Evolutionary conservation across 345 rosid genomes (phyloP).

Genomic region (Dipteronia dyeriana): DNA sequence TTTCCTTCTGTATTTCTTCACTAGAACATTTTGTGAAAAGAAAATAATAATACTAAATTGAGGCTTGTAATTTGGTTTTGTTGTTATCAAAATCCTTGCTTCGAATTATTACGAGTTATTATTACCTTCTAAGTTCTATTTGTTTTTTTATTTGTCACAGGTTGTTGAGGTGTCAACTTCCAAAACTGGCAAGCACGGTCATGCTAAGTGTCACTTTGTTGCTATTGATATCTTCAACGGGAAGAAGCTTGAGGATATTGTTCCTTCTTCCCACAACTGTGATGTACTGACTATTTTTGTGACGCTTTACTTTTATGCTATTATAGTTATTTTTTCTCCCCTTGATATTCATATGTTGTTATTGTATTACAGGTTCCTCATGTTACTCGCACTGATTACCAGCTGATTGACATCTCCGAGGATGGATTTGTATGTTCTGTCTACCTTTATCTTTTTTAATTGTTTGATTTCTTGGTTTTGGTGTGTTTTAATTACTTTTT

Average conservation of each 20-base stretch:
- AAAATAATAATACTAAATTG: background rate
- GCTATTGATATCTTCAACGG: constrained; percentile 81
- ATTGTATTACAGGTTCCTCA: constrained; percentile 56
- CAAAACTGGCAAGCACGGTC: constrained; percentile 87
- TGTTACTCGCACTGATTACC: constrained; percentile 72
- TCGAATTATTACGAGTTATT: too few species aligned
- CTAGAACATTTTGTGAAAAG: too few species aligned
- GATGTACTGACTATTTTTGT: constrained; percentile 39
- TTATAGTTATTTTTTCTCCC: background rate
- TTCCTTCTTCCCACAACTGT: constrained; percentile 84
- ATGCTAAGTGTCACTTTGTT: constrained; percentile 88
- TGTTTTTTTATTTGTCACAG: constrained; percentile 29
- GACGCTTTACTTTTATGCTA: background rate
- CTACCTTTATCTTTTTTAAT: background rate
- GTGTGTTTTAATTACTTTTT: background rate
- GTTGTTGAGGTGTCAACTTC: constrained; percentile 88
- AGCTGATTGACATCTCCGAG: constrained; percentile 80
- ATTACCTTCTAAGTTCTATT: background rate
- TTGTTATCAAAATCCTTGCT: too few species aligned
- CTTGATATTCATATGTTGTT: background rate
- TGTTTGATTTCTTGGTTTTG: background rate
- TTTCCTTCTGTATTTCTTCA: too few species aligned
- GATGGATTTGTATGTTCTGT: constrained; percentile 67
- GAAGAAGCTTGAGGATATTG: constrained; percentile 86
- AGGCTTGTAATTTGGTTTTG: background rate